Evolutionary conservation across 768 basidiomycete species (phyloP).

Genomic region (Glaciozyma antarctica): DNA sequence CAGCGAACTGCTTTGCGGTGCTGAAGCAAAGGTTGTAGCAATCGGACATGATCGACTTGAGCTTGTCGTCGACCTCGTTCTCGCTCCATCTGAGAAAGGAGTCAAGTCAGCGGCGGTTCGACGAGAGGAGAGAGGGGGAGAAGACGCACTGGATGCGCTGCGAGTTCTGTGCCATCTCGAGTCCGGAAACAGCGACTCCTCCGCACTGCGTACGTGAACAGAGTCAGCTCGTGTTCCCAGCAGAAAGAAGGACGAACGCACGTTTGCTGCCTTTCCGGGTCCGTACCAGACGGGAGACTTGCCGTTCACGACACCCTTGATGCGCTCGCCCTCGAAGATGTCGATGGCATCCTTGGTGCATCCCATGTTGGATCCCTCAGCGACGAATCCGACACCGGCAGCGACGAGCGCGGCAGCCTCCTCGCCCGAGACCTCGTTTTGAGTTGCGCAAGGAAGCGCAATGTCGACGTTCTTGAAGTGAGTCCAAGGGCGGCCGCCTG

Average conservation of each 20-base stretch:
- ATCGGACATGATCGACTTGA: constrained; percentile 61
- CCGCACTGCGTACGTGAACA: constrained; percentile 55
- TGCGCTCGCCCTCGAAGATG: constrained; percentile 58
- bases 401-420: constrained; percentile 62
- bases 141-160: constrained; percentile 41
- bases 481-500: constrained; percentile 54
- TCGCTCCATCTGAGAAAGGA: constrained; percentile 47
- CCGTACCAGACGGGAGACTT: constrained; percentile 56
- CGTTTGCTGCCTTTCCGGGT: constrained; percentile 55
- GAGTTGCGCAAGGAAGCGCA: constrained; percentile 43
- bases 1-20: constrained; percentile 53
- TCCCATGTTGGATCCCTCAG: constrained; percentile 62
- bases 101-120: too few species aligned
- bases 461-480: constrained; percentile 52
- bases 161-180: constrained; percentile 74
- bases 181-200: constrained; percentile 66
- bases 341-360: constrained; percentile 64
- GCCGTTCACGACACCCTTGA: constrained; percentile 40
- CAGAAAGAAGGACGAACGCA: constrained; percentile 28
- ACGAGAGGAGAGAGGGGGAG: constrained; percentile 25
- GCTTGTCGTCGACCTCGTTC: constrained; percentile 57
- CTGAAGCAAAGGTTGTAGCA: constrained; percentile 52
- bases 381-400: constrained; percentile 60
- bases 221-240: constrained; percentile 11
- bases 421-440: constrained; percentile 59